Base-by-base conservation (phyloP, 2,329 filamentous ascomycete genomes). In the Aspergillus floridensis region DNA sequence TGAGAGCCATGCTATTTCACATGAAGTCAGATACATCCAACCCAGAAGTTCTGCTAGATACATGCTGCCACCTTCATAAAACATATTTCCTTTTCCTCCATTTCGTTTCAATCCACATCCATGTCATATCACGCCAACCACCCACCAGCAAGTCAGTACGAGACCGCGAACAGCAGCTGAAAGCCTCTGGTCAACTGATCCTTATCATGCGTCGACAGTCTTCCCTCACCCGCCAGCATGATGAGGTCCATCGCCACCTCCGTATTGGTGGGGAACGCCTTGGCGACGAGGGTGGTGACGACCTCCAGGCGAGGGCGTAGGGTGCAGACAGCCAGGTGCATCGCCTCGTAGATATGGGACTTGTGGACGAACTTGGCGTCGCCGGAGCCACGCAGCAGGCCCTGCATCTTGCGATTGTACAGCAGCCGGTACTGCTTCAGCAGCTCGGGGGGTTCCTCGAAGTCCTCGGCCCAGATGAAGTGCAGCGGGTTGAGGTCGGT, bases 361-460 rank as follows among this genome's bases (percentile, higher is more conserved):
- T 55, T 55, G 26, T 48, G 44, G 26, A 55, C 41, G 24, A 55
- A 55, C 11, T 41, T 31, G 21, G 41, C 53, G 22, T 55, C 53
- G 3, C 38, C 24, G 3, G 19, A 35, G 6, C 29, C 19, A 8
- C 26, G 41, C 24, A 55, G 41, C 26, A 55, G 24, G 11, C 26
- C 26, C 41, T 55, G 41, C 53, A 55, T 55, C 41, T 55, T 48
- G 12, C 53, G 53, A n/a, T 48, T 55, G 19, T 55, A 55, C 11
- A 47, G 44, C 38, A 31, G 38, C 24, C 53, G 53, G 24, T 55
- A 55, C 26, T 46, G 44, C 22, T 21, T 55, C 10, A 55, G 19
- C 41, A 31, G 53, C 41, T 48, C 53, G 6, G 53, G 38, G 14
- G 53, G 12, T 14, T 55, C 53, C 44, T 55, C 53, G 10, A 32